Evolutionary conservation across 345 rosid species (phyloP), one percentile per base, ranked within the genome.

Genomic region (Salix dunnii): DNA sequence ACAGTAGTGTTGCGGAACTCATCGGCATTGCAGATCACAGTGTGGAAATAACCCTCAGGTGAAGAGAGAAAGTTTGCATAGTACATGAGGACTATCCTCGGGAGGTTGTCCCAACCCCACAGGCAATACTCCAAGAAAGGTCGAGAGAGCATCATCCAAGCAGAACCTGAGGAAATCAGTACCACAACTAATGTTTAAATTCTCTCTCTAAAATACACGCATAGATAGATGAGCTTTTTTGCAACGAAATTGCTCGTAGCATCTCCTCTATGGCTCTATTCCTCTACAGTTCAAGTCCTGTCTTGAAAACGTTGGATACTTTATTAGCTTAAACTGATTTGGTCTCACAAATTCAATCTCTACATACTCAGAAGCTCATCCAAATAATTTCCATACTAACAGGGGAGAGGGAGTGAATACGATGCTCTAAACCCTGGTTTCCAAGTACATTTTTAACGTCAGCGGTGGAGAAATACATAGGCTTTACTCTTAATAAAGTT

Each of bases 61-160:
- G 97, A 91, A 76, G 98, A 94, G 10, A 94, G 90, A 76, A 94
- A 92, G 81, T 94, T 94, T 2, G 97, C 81, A 71, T 94, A 94
- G 80, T 94, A 92, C 97, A 94, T 94, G 33, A 94, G 91, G 53
- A 84, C 87, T 46, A 84, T 86, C 81, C 97, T 89, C 0, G 98
- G 95, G 69, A 94, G 92, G 78, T 88, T 94, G 86, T 94, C 92
- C 97, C 98, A 94, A 13, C 98, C 98, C 92, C 92, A 87, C 48
- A 90, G 70, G 74, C 87, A 88, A 71, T 86, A 94, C 76, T 94
- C 97, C 2, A 94, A 79, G 49, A 94, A 94, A 71, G 97, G 85
- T 17, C 95, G 94, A 36, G 97, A 87, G 36, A 94, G 85, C 91
- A 89, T 90, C 89, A 94, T 94, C 98, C 98, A 94, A 35, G 98